Conservation (phyloP, 116 monocot genomes). For the Posidonia oceanica region DNA sequence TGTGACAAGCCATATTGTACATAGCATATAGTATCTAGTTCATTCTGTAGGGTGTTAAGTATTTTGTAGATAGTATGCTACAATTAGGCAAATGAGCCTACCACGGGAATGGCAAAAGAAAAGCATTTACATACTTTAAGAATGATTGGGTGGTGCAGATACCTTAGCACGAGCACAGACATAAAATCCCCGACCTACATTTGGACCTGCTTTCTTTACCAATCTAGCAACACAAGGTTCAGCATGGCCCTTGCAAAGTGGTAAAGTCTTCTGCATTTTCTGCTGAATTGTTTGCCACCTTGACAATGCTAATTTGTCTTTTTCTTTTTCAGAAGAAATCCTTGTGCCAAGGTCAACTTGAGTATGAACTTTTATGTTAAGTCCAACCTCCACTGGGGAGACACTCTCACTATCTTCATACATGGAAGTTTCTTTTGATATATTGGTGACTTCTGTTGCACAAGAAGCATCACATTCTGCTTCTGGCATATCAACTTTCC, state of each 20-base stretch:
- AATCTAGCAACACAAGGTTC: conserved; percentile 96
- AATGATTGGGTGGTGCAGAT: neutral
- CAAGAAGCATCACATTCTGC: conserved; percentile 5
- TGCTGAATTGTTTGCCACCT: conserved; percentile 83
- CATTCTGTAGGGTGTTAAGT: no score
- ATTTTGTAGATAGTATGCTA: no score
- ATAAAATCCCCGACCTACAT: conserved; percentile 81
- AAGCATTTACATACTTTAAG: neutral
- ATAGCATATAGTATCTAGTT: no score
- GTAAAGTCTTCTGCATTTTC: conserved; percentile 83
- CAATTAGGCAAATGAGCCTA: no score
- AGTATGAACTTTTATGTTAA: conserved; percentile 5
- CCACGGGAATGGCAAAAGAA: neutral
- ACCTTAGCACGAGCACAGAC: conserved; percentile 96
- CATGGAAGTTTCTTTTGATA: conserved; percentile 7
- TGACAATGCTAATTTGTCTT: conserved; percentile 31
- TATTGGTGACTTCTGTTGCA: conserved; percentile 3
- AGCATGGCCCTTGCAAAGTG: conserved; percentile 81
- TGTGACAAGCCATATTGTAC: no score
- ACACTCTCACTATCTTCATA: conserved; percentile 13
- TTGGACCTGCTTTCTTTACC: conserved; percentile 80
- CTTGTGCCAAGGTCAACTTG: conserved; percentile 1
- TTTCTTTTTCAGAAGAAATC: conserved; percentile 19
- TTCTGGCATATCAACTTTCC: conserved; percentile 11
- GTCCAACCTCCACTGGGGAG: conserved; percentile 9